Percentiles rank a stretch among this genome's conserved stretches.
These are phyloP conservation scores for Emericellopsis atlantica DNA, from an alignment of 2,329 filamentous ascomycete genomes.

Conservation along the genomic window DNA sequence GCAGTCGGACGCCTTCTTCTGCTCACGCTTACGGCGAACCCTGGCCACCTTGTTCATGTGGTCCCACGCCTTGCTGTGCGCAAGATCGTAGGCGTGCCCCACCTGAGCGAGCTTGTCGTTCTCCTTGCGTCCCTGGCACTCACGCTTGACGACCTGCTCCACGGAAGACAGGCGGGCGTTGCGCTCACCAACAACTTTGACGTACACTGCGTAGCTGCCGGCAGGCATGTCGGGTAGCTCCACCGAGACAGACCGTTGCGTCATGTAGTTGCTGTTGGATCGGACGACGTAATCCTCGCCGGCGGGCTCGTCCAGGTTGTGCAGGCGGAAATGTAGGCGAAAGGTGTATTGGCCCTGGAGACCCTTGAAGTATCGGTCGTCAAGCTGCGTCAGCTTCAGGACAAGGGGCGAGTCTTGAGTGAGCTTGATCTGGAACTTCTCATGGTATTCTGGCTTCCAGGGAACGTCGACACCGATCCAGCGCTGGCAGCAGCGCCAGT, in stretches of 20 bases:
- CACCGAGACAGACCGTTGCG: slow-evolving; percentile 44
- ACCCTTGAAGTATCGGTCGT: slow-evolving; percentile 48
- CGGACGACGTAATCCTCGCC: slow-evolving; percentile 48
- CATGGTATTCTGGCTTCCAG: slow-evolving; percentile 48
- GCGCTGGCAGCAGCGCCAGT: slow-evolving; percentile 45
- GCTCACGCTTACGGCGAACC: slow-evolving; percentile 33
- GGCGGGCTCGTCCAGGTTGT: slow-evolving; percentile 30
- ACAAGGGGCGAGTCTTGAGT: slow-evolving; percentile 44
- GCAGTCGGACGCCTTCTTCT: slow-evolving; percentile 33
- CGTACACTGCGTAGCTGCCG: slow-evolving; percentile 43
- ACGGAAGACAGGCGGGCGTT: slow-evolving; percentile 28
- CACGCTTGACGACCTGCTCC: slow-evolving; percentile 42
- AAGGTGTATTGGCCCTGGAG: slow-evolving; percentile 45
- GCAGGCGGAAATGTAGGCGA: slow-evolving; percentile 36
- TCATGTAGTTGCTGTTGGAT: slow-evolving; percentile 44
- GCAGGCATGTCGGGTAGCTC: slow-evolving; percentile 42
- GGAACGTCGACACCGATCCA: slow-evolving; percentile 52
- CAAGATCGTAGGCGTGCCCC: slow-evolving; percentile 45
- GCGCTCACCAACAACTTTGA: slow-evolving; percentile 40
- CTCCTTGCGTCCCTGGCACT: slow-evolving; percentile 30
- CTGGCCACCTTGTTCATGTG: slow-evolving; percentile 36
- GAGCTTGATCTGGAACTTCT: slow-evolving; percentile 47
- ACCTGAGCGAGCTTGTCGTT: slow-evolving; percentile 48
- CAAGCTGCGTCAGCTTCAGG: slow-evolving; percentile 48
- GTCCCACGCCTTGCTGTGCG: slow-evolving; percentile 42